phyloP scores from a whole-genome alignment of 1,284 basidiomycete genomes.

The Lentinus polychrous region DNA sequence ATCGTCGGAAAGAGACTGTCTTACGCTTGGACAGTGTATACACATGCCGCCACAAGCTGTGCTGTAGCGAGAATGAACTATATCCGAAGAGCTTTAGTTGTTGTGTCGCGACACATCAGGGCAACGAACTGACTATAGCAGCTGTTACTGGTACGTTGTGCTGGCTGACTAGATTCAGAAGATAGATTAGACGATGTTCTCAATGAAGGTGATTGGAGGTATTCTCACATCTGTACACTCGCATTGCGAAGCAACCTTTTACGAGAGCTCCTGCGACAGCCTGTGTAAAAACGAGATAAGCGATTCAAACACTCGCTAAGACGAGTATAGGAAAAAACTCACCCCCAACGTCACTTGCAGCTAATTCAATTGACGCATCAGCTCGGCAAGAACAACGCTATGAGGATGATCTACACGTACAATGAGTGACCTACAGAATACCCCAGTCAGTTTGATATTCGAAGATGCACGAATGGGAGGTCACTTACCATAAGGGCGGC shows the following conservation, averaged over 20 bases:
- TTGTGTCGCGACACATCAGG: background rate
- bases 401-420: conserved; percentile 26
- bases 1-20: conserved; percentile 4
- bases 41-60: conserved; percentile 35
- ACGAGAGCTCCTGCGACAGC: conserved; percentile 53
- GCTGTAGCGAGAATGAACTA: conserved; percentile 31
- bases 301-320: background rate
- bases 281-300: conserved; percentile 27
- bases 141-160: conserved; percentile 47
- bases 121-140: conserved; percentile 40
- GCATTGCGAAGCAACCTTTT: conserved; percentile 55
- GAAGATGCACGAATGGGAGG: background rate
- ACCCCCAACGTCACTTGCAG: conserved; percentile 53
- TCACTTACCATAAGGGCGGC: conserved; percentile 40
- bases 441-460: background rate
- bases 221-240: conserved; percentile 63
- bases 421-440: conserved; percentile 35
- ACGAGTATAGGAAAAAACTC: conserved; percentile 19
- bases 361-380: conserved; percentile 25
- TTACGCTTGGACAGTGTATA: conserved; percentile 39
- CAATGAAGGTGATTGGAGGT: background rate
- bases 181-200: conserved; percentile 5
- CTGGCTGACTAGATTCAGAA: conserved; percentile 43
- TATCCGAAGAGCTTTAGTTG: too few species aligned
- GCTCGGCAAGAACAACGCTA: background rate